A percentile compares a stretch with the other conserved stretches of the same genome.
Evolutionary conservation across 768 basidiomycete species (phyloP).

Genomic region (Nidularia sp.): DNA sequence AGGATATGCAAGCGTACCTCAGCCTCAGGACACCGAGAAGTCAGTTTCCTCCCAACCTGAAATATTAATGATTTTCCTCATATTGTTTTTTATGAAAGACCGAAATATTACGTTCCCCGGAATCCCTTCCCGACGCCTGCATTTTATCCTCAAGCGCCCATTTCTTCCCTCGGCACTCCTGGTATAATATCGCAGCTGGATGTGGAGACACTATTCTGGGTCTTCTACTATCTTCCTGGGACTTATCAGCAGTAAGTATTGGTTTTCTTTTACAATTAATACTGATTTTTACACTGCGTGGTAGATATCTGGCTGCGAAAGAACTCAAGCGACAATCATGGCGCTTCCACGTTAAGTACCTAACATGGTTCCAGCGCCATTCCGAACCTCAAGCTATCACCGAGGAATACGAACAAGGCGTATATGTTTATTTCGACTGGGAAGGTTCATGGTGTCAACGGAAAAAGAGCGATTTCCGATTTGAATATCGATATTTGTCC

Average conservation of each 20-base stretch:
- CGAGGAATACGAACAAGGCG: slow-evolving; percentile 98
- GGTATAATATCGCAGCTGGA: slow-evolving; percentile 88
- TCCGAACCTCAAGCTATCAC: slow-evolving; percentile 98
- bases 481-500: slow-evolving; percentile 91
- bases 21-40: slow-evolving; percentile 96
- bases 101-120: slow-evolving; percentile 93
- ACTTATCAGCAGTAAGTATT: slow-evolving; percentile 91
- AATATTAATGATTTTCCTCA: slow-evolving; percentile 2
- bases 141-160: slow-evolving; percentile 91
- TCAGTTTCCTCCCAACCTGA: slow-evolving; percentile 19
- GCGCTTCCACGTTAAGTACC: slow-evolving; percentile 98
- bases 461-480: slow-evolving; percentile 97
- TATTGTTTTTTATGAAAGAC: slow-evolving; percentile 47
- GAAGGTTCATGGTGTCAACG: slow-evolving; percentile 98
- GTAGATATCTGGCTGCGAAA: slow-evolving; percentile 90
- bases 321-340: slow-evolving; percentile 97
- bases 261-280: slow-evolving; percentile 1
- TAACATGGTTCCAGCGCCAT: slow-evolving; percentile 99
- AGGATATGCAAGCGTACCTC: slow-evolving; percentile 84
- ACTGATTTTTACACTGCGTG: slow-evolving; percentile 1
- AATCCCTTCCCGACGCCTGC: slow-evolving; percentile 88
- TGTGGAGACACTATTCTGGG: slow-evolving; percentile 96
- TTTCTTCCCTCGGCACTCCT: slow-evolving; percentile 75
- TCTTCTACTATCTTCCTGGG: slow-evolving; percentile 96
- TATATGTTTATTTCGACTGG: slow-evolving; percentile 99